Conservation (phyloP, 2,329 filamentous ascomycete species). For the Curvularia sp. region DNA sequence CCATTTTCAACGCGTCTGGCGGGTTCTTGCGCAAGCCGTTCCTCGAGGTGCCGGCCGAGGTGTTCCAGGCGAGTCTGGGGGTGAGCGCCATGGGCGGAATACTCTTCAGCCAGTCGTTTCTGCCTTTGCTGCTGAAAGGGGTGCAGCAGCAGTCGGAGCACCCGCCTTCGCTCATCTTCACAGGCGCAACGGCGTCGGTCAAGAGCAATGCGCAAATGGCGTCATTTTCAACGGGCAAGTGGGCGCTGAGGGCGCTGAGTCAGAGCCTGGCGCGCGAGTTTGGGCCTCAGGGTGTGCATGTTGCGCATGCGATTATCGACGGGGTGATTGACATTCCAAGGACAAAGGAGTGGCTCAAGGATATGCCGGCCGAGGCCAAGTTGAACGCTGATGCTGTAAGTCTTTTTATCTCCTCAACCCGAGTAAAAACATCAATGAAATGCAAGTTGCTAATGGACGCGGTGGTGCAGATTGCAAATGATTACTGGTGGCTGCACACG, state of each 20-base stretch:
- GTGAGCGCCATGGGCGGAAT: conserved; percentile 69
- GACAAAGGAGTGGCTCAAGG: conserved; percentile 67
- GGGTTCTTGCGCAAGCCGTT: conserved; percentile 66
- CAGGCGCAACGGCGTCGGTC: conserved; percentile 82
- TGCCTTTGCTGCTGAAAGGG: conserved; percentile 74
- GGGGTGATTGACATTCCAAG: conserved; percentile 83
- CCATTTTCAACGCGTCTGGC: conserved; percentile 74
- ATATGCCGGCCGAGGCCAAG: conserved; percentile 68
- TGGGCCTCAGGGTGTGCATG: conserved; percentile 82
- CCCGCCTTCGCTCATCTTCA: conserved; percentile 83
- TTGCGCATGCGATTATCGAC: conserved; percentile 82
- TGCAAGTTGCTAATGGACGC: conserved; percentile 4
- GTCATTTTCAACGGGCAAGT: conserved; percentile 80
- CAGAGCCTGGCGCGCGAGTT: conserved; percentile 85
- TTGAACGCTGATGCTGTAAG: conserved; percentile 76
- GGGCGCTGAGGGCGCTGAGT: conserved; percentile 74
- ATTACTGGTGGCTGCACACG: conserved; percentile 83
- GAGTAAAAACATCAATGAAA: neutral
- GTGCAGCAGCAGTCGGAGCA: conserved; percentile 60
- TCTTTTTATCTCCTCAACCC: conserved; percentile 22
- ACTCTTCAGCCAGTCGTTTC: conserved; percentile 73
- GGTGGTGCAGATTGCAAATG: conserved; percentile 74
- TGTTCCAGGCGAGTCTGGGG: conserved; percentile 61
- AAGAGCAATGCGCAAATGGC: conserved; percentile 74
- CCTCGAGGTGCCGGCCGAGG: conserved; percentile 65